Evolutionary conservation across 306 rosid species (phyloP).

Genomic region (Vigna radiata): DNA sequence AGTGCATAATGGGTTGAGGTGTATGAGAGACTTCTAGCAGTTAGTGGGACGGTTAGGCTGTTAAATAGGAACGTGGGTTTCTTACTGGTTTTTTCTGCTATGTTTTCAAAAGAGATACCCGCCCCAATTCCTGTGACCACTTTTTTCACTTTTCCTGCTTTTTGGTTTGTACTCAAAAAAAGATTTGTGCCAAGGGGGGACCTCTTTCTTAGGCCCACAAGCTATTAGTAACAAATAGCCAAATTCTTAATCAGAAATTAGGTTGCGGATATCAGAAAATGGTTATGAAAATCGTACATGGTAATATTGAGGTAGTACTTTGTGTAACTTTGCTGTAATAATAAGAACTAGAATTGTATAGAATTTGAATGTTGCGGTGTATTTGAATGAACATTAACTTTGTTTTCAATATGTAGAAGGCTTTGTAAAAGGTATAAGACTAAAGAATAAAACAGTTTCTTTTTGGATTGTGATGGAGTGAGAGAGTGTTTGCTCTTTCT

Average conservation of each 20-base stretch:
- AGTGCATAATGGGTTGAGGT: slow-evolving; percentile 20
- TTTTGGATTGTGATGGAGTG: slow-evolving; percentile 38
- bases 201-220: slow-evolving; percentile 48
- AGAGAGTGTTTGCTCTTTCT: slow-evolving; percentile 28
- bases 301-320: slow-evolving; percentile 33
- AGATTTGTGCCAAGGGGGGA: slow-evolving; percentile 51
- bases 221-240: slow-evolving; percentile 3
- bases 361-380: slow-evolving; percentile 15
- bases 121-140: slow-evolving; percentile 91
- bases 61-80: slow-evolving; percentile 74
- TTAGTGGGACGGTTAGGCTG: slow-evolving; percentile 59
- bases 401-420: slow-evolving; percentile 12
- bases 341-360: slow-evolving; percentile 16
- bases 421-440: slow-evolving; percentile 36
- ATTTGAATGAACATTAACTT: slow-evolving; percentile 28
- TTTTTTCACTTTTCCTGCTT: slow-evolving; percentile 54
- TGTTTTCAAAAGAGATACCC: slow-evolving; percentile 92
- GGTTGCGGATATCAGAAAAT: background rate
- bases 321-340: slow-evolving; percentile 22
- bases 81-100: slow-evolving; percentile 43
- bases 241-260: slow-evolving; percentile 27
- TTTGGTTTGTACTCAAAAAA: slow-evolving; percentile 46
- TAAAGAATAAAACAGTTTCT: slow-evolving; percentile 30
- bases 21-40: slow-evolving; percentile 41
- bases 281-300: slow-evolving; percentile 4